Conservation (phyloP, 1,284 basidiomycete genomes). For the Megacollybia platyphylla region DNA sequence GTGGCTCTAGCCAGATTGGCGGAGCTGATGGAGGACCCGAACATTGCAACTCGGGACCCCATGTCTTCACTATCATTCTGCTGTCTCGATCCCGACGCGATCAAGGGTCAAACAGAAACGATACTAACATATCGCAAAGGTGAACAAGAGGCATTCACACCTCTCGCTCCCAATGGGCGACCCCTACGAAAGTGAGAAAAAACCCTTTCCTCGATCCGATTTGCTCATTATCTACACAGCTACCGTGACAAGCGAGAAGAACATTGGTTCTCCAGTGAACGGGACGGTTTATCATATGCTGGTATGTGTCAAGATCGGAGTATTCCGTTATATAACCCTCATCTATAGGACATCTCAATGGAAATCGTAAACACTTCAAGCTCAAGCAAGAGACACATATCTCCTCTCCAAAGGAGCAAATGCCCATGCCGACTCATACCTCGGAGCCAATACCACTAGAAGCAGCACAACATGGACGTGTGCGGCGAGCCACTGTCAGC, state of each 20-base stretch:
- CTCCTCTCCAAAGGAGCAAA: not conserved
- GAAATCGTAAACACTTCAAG: not conserved
- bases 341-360: conserved; percentile 1
- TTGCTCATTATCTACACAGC: conserved; percentile 14
- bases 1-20: conserved; percentile 39
- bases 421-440: conserved; percentile 6
- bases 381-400: not conserved
- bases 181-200: conserved; percentile 43
- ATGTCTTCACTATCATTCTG: conserved; percentile 53
- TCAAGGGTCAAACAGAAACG: conserved; percentile 35
- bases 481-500: conserved; percentile 25
- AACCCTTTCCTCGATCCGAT: conserved; percentile 1
- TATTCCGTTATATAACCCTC: not conserved
- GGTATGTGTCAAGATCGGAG: conserved; percentile 18
- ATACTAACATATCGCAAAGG: conserved; percentile 34
- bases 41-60: conserved; percentile 39
- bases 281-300: conserved; percentile 41
- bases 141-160: conserved; percentile 37
- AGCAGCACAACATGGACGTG: conserved; percentile 23
- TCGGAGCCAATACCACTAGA: conserved; percentile 15
- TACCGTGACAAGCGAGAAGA: conserved; percentile 38
- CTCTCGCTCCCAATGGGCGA: conserved; percentile 41
- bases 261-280: conserved; percentile 54
- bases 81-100: conserved; percentile 39
- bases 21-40: conserved; percentile 32